Evolutionary conservation across 805 yeast genomes (phyloP).

Genomic region (Starmerella cellae): DNA sequence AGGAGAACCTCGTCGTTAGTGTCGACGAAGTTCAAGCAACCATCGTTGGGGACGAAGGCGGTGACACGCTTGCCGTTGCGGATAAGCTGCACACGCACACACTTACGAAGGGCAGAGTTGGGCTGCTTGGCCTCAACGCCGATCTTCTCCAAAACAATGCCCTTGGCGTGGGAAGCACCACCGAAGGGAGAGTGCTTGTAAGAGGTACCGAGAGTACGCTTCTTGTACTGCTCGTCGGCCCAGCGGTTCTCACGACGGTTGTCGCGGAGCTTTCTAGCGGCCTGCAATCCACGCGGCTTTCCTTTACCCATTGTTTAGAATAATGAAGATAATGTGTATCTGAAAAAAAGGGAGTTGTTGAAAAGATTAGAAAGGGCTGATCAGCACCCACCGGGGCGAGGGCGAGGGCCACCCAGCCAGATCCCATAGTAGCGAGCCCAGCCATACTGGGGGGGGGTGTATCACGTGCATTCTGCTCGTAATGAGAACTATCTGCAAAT

Average conservation of each 20-base stretch:
- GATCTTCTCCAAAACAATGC: slow-evolving; percentile 97
- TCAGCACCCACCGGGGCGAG: too few species aligned
- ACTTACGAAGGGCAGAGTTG: slow-evolving; percentile 99
- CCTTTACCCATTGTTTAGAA: slow-evolving; percentile 97
- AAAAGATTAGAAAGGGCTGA: too few species aligned
- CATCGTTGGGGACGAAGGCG: slow-evolving; percentile 99
- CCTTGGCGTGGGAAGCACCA: slow-evolving; percentile 99
- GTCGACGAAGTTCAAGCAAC: slow-evolving; percentile 99
- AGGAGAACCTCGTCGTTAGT: slow-evolving; percentile 99
- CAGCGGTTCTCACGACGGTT: slow-evolving; percentile 99
- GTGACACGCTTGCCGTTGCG: slow-evolving; percentile 99
- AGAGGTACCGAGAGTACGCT: slow-evolving; percentile 98
- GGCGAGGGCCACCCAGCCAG: too few species aligned
- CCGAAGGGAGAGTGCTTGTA: slow-evolving; percentile 99
- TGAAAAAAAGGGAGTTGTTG: background rate
- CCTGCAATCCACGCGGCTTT: slow-evolving; percentile 97
- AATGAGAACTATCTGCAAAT: too few species aligned
- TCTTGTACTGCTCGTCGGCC: slow-evolving; percentile 97
- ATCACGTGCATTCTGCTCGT: too few species aligned
- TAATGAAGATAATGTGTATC: slow-evolving; percentile 8
- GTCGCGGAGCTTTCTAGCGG: slow-evolving; percentile 99
- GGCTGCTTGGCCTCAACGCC: slow-evolving; percentile 99
- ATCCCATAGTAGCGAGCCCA: too few species aligned
- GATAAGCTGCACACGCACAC: slow-evolving; percentile 99
- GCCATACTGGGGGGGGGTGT: too few species aligned